A percentile compares a stretch with the other conserved stretches of the same genome.
Evolutionary conservation across 768 basidiomycete species (phyloP).

Genomic region (Paxillus involutus): DNA sequence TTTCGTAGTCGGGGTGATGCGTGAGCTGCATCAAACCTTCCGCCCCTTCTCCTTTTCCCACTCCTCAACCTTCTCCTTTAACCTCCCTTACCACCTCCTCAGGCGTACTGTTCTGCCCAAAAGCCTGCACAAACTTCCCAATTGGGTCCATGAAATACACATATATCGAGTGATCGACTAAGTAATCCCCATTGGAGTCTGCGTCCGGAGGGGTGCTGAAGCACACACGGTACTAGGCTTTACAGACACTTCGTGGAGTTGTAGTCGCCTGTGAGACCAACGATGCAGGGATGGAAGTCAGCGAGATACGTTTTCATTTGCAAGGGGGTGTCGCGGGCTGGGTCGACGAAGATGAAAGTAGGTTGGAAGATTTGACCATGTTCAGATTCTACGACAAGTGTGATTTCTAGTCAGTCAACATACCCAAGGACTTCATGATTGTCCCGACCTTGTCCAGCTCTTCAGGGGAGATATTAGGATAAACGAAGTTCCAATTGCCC

Average conservation of each 20-base stretch:
- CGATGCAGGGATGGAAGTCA: slow-evolving; percentile 90
- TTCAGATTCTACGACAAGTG: slow-evolving; percentile 53
- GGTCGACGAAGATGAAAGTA: slow-evolving; percentile 95
- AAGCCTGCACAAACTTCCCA: slow-evolving; percentile 96
- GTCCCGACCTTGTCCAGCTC: slow-evolving; percentile 93
- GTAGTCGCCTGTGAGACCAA: slow-evolving; percentile 85
- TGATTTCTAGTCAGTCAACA: slow-evolving; percentile 22
- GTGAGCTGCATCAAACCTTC: slow-evolving; percentile 25
- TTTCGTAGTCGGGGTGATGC: too few species aligned
- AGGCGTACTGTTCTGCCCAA: slow-evolving; percentile 77
- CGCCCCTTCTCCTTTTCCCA: slow-evolving; percentile 41
- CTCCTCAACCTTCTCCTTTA: slow-evolving; percentile 48
- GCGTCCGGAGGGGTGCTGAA: slow-evolving; percentile 95
- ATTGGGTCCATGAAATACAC: slow-evolving; percentile 97
- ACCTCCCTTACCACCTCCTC: slow-evolving; percentile 67
- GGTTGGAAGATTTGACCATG: slow-evolving; percentile 78
- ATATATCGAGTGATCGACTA: slow-evolving; percentile 96
- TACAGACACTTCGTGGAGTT: slow-evolving; percentile 91
- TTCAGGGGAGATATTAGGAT: slow-evolving; percentile 98
- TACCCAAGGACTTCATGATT: slow-evolving; percentile 75
- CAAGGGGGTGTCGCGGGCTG: slow-evolving; percentile 75
- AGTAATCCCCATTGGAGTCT: slow-evolving; percentile 87
- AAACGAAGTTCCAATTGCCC: slow-evolving; percentile 88
- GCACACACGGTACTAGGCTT: too few species aligned
- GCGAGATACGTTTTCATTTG: slow-evolving; percentile 63